Conservation (phyloP, 495 filamentous ascomycete genomes). For the Margaritispora aquatica region DNA sequence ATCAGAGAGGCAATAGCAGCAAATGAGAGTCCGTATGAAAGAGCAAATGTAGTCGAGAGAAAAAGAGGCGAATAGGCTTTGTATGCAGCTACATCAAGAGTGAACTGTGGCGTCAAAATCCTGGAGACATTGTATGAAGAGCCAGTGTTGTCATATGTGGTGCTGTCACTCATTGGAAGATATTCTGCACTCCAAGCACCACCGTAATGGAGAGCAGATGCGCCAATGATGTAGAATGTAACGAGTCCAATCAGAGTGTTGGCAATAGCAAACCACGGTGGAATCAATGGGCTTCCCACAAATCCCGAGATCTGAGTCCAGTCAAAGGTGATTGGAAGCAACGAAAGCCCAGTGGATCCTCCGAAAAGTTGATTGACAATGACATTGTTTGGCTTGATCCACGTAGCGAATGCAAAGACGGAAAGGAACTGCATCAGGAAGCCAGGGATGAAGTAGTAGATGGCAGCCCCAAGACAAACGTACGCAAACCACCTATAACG, state of each 20-base stretch:
- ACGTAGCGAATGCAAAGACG: constrained; percentile 55
- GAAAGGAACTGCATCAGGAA: constrained; percentile 52
- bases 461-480: constrained; percentile 48
- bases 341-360: constrained; percentile 51
- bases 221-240: constrained; percentile 41
- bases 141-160: constrained; percentile 58
- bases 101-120: constrained; percentile 43
- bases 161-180: constrained; percentile 53
- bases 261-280: constrained; percentile 51
- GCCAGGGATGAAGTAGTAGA: constrained; percentile 52
- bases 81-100: constrained; percentile 48
- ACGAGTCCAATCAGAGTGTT: constrained; percentile 59
- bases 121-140: constrained; percentile 46
- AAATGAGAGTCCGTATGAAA: constrained; percentile 65
- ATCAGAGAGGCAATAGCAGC: constrained; percentile 62
- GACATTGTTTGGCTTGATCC: constrained; percentile 54
- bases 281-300: constrained; percentile 46
- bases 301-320: constrained; percentile 43
- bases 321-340: constrained; percentile 42
- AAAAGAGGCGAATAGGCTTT: constrained; percentile 57
- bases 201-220: constrained; percentile 52
- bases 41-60: constrained; percentile 55
- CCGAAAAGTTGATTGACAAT: constrained; percentile 68
- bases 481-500: constrained; percentile 62
- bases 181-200: constrained; percentile 59